A percentile compares a stretch with the other conserved stretches of the same genome.
Conservation (phyloP, 441 rosid genomes). For the Jatropha multifida region DNA sequence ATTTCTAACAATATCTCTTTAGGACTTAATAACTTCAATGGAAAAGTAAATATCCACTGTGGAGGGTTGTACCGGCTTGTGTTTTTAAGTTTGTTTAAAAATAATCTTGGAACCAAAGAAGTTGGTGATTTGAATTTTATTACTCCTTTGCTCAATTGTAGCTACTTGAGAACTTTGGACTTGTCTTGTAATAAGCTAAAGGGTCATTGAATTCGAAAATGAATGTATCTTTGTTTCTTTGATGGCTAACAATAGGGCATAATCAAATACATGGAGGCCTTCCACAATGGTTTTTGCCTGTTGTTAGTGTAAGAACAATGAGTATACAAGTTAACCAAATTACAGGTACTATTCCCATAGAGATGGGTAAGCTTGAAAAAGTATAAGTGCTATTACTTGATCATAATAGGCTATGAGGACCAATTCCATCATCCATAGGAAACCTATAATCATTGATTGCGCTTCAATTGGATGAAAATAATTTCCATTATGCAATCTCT, state of each 20-base stretch:
- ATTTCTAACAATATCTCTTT: not conserved
- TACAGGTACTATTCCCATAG: not conserved
- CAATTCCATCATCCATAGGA: slow-evolving; percentile 12
- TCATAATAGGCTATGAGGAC: not conserved
- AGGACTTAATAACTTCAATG: not conserved
- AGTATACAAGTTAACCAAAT: not conserved
- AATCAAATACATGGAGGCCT: slow-evolving; percentile 8
- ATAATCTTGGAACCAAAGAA: not conserved
- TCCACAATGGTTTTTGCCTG: not conserved
- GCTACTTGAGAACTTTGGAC: not conserved
- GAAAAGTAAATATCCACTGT: slow-evolving; percentile 17
- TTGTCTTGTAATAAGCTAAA: not conserved
- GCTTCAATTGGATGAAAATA: slow-evolving; percentile 1
- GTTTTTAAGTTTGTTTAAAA: not conserved
- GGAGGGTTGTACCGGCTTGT: not conserved
- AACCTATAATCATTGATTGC: slow-evolving; percentile 1
- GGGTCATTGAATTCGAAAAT: not conserved
- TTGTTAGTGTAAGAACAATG: not conserved
- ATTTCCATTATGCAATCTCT: not conserved
- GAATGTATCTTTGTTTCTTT: not conserved
- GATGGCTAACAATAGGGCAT: not conserved
- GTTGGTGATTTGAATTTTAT: not conserved
- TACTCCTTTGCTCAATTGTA: slow-evolving; percentile 8
- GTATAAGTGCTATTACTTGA: not conserved
- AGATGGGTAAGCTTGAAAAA: no score